These are phyloP conservation scores for Rhizopus delemar DNA, from an alignment of 371 early-diverging fungal genomes.

Conservation along the genomic window DNA sequence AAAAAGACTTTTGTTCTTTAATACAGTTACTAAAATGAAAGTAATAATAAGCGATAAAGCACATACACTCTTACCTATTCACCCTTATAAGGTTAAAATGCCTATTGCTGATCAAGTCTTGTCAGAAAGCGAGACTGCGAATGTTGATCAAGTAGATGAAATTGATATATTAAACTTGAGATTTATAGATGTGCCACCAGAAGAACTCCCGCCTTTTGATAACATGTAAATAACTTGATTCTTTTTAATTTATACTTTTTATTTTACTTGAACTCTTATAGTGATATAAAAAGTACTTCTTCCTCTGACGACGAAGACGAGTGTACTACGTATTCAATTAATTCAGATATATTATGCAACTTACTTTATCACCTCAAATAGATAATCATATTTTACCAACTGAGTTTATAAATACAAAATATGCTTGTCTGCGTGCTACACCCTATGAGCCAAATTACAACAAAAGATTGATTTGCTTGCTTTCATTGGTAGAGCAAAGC, in stretches of 20 bases:
- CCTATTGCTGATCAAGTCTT: neutral
- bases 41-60: constrained; percentile 14
- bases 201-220: neutral
- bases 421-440: constrained; percentile 50
- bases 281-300: neutral
- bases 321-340: neutral
- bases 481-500: constrained; percentile 41
- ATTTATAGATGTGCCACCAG: constrained; percentile 10
- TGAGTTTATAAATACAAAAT: constrained; percentile 38
- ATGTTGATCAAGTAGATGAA: neutral
- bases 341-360: no score
- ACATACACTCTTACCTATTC: constrained; percentile 17
- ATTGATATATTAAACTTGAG: constrained; percentile 15
- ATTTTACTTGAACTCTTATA: no score
- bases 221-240: neutral
- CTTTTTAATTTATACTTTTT: neutral
- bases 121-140: neutral
- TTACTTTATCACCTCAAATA: neutral
- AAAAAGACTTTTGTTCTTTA: no score
- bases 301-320: neutral
- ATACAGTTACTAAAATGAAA: no score
- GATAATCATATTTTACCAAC: constrained; percentile 30
- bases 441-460: constrained; percentile 42
- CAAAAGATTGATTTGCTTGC: constrained; percentile 34
- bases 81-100: constrained; percentile 17